phyloP scores from a whole-genome alignment of 192 early-diverging fungal genomes.

The Coemansia reversa region DNA sequence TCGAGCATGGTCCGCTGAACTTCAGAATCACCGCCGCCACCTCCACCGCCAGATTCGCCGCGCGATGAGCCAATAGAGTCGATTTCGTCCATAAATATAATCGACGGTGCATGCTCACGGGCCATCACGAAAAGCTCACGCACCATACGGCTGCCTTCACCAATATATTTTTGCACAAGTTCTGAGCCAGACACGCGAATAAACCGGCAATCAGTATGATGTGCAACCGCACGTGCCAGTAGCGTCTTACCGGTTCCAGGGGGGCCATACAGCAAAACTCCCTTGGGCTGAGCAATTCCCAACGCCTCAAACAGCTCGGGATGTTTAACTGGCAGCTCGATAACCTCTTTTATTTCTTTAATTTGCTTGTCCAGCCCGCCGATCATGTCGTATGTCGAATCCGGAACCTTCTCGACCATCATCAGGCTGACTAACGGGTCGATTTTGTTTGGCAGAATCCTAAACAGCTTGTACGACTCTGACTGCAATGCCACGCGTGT shows the following conservation, averaged over 20 bases:
- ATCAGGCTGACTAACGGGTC: slow-evolving; percentile 99
- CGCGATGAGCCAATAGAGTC: slow-evolving; percentile 88
- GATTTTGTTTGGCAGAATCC: slow-evolving; percentile 95
- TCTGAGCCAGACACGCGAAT: slow-evolving; percentile 90
- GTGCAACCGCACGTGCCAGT: slow-evolving; percentile 86
- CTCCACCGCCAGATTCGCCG: slow-evolving; percentile 64
- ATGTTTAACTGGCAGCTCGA: slow-evolving; percentile 99
- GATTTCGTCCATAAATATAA: slow-evolving; percentile 93
- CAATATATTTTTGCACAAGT: slow-evolving; percentile 91
- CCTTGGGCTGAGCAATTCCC: slow-evolving; percentile 99
- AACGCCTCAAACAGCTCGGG: slow-evolving; percentile 97
- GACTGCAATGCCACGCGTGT: slow-evolving; percentile 89
- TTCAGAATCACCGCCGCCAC: slow-evolving; percentile 79
- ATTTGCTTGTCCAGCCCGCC: slow-evolving; percentile 99
- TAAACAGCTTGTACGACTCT: slow-evolving; percentile 92
- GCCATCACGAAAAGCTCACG: slow-evolving; percentile 90
- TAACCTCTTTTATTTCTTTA: slow-evolving; percentile 99
- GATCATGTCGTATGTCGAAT: slow-evolving; percentile 99
- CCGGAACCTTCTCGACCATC: slow-evolving; percentile 99
- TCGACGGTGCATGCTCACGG: slow-evolving; percentile 87
- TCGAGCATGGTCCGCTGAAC: slow-evolving; percentile 91
- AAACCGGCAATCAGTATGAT: slow-evolving; percentile 90
- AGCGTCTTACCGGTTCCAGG: slow-evolving; percentile 89
- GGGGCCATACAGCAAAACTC: slow-evolving; percentile 89
- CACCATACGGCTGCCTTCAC: slow-evolving; percentile 89